Conservation (phyloP, 176 grass and related monocot genomes). For the Phoenix dactylifera region DNA sequence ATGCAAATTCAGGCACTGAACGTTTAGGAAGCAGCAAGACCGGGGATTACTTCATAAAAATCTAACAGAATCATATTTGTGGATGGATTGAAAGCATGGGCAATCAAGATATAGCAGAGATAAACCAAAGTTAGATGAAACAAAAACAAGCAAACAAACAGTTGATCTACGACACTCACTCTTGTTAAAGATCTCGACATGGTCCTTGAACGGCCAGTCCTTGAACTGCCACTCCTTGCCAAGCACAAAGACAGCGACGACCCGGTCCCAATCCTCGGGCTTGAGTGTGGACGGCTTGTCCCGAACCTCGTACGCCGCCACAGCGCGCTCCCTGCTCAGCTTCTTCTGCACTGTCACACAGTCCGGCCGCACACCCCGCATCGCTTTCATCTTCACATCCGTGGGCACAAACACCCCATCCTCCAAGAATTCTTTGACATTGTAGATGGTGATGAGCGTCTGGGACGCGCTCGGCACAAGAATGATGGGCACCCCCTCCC, state of each 20-base stretch:
- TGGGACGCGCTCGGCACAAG: constrained; percentile 91
- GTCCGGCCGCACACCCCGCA: constrained; percentile 63
- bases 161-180: constrained; percentile 20
- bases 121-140: too few relatives aligned
- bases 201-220: constrained; percentile 96
- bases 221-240: constrained; percentile 99
- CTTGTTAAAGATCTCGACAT: constrained; percentile 96
- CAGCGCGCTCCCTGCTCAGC: constrained; percentile 43
- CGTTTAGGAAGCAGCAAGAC: too few relatives aligned
- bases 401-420: constrained; percentile 76
- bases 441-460: constrained; percentile 90
- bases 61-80: too few relatives aligned
- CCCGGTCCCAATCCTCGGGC: constrained; percentile 70
- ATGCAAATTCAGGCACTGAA: too few relatives aligned
- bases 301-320: constrained; percentile 64
- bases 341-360: constrained; percentile 94
- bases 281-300: constrained; percentile 76
- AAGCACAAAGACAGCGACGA: constrained; percentile 78
- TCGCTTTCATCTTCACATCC: constrained; percentile 72
- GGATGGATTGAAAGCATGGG: too few relatives aligned
- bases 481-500: constrained; percentile 79
- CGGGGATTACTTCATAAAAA: too few relatives aligned
- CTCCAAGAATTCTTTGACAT: constrained; percentile 87
- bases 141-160: too few relatives aligned
- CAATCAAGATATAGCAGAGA: too few relatives aligned